Base-by-base conservation (phyloP, 129 eudicot species). In the Flaveria bidentis region DNA sequence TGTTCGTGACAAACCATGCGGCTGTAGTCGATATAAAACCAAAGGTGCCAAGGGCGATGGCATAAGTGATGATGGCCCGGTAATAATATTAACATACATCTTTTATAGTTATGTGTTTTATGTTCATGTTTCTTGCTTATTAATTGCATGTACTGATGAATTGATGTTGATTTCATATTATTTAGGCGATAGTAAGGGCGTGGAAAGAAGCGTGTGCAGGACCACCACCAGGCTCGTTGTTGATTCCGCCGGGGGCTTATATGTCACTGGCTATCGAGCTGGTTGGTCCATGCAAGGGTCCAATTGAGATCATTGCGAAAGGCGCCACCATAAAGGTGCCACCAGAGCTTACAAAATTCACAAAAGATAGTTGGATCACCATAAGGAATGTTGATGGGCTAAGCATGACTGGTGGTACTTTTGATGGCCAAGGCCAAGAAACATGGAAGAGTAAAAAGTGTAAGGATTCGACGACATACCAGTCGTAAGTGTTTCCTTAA, bases 41-140 rank as follows among this genome's bases (percentile, higher is more conserved):
- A 80, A 74, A 62, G 90, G 90, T 42, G 90, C 90, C 45, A 80
- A 68, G 68, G 85, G 83, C 1, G 85, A 86, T 72, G 89, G 87
- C 12, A 51, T 6, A 71, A 72, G 68, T 2, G 85, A 83, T 46
- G 79, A 80, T 79, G 72, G 87, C 42, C 76, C 77, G 83, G 87
- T 86, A 46, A 49, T 39, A 25, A 17, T 15, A 9, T 16, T 46
- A 0, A 13, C n/a, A 49, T 17, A 36, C 13, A 72, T 28, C 9
- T 6, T 61, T 36, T 69, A 8, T 68, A 26, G 74, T 67, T 2
- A 18, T 15, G 26, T 13, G 56, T 58, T 69, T 16, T 15, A 5
- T 45, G 14, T 41, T 52, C 5, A 14, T 53, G 26, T 68, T 20
- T 30, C 7, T 9, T 12, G 28, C 1, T 71, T 14, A 23, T 6